A percentile compares a stretch with the other conserved stretches of the same genome.
Evolutionary conservation across 768 basidiomycete genomes (phyloP).

Genomic region (Podaxis sp.): DNA sequence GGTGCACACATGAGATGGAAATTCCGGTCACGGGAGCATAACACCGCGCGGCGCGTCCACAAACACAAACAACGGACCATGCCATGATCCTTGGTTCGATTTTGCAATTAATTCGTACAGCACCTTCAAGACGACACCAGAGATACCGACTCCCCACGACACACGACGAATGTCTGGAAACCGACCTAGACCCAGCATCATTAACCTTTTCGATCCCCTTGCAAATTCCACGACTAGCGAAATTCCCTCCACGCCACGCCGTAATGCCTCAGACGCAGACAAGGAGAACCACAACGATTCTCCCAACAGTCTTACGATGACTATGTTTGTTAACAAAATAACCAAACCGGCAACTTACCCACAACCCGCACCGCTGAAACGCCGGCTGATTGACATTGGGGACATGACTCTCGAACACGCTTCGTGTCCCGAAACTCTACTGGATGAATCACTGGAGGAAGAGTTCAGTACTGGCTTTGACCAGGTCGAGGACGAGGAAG

Average conservation of each 20-base stretch:
- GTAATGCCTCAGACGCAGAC: slow-evolving; percentile 35
- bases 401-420: slow-evolving; percentile 43
- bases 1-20: slow-evolving; percentile 14
- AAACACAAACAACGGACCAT: slow-evolving; percentile 32
- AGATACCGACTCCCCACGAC: slow-evolving; percentile 11
- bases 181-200: slow-evolving; percentile 45
- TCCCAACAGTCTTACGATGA: slow-evolving; percentile 24
- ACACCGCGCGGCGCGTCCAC: slow-evolving; percentile 33
- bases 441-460: slow-evolving; percentile 31
- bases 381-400: slow-evolving; percentile 48
- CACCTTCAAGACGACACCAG: not conserved
- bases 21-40: slow-evolving; percentile 5
- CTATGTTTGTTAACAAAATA: slow-evolving; percentile 36
- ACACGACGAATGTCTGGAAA: slow-evolving; percentile 24
- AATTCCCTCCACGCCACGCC: slow-evolving; percentile 18
- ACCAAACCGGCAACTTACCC: slow-evolving; percentile 22
- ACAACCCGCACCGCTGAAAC: slow-evolving; percentile 30
- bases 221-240: slow-evolving; percentile 16
- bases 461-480: slow-evolving; percentile 19
- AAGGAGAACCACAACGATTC: slow-evolving; percentile 40
- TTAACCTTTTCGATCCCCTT: slow-evolving; percentile 53
- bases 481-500: slow-evolving; percentile 32
- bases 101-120: slow-evolving; percentile 10
- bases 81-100: slow-evolving; percentile 20
- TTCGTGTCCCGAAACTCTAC: slow-evolving; percentile 25